Conservation (phyloP, 2,329 filamentous ascomycete genomes). For the Exutisphaerella laricina region DNA sequence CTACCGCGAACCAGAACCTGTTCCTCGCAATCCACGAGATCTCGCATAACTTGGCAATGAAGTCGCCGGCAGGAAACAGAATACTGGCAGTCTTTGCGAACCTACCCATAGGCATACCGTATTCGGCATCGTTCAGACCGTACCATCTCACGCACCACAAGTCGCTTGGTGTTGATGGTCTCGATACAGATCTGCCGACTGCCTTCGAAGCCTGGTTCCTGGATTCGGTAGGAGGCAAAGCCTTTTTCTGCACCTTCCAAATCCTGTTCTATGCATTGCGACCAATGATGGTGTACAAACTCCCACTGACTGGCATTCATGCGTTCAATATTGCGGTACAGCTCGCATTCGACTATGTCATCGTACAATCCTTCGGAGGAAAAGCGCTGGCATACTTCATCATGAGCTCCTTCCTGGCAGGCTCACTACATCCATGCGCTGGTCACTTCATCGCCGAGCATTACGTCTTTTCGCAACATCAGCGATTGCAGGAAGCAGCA, state of each 20-base stretch:
- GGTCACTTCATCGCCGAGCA: conserved; percentile 99
- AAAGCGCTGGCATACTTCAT: conserved; percentile 76
- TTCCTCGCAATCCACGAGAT: conserved; percentile 99
- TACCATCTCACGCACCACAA: conserved; percentile 99
- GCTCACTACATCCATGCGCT: conserved; percentile 86
- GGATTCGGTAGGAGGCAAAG: conserved; percentile 90
- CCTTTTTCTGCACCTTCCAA: conserved; percentile 99
- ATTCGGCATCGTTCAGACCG: conserved; percentile 91
- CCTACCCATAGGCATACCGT: conserved; percentile 89
- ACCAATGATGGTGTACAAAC: conserved; percentile 87
- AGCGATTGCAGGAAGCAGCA: conserved; percentile 39
- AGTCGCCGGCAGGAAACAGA: conserved; percentile 70
- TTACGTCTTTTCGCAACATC: conserved; percentile 51
- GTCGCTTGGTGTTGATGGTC: conserved; percentile 89
- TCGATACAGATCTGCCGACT: conserved; percentile 94
- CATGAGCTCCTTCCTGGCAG: conserved; percentile 85
- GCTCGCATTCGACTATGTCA: conserved; percentile 65
- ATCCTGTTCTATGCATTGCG: conserved; percentile 98
- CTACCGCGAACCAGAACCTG: conserved; percentile 95
- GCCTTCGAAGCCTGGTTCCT: conserved; percentile 86
- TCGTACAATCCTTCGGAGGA: conserved; percentile 57
- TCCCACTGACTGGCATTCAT: conserved; percentile 83
- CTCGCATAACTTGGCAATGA: conserved; percentile 94
- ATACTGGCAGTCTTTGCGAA: conserved; percentile 90
- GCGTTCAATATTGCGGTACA: conserved; percentile 74